Evolutionary conservation across 176 grass and related monocot genomes (phyloP).

Genomic region (Ananas comosus): DNA sequence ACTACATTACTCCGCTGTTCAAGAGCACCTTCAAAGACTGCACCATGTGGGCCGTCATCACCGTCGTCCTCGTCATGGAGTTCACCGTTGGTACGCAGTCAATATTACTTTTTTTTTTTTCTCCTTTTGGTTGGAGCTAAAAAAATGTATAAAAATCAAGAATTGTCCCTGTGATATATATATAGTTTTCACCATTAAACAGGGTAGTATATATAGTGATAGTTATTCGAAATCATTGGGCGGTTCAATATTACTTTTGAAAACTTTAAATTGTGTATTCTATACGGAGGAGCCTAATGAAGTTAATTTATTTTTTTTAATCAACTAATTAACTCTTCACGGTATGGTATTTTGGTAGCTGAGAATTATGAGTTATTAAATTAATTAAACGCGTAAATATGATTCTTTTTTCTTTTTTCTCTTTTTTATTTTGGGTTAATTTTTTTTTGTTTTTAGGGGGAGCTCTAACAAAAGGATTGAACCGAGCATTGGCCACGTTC

Average conservation of each 20-base stretch:
- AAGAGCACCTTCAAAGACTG: slow-evolving; percentile 33
- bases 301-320: too few species aligned
- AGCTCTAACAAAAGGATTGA: slow-evolving; percentile 3
- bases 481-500: background rate
- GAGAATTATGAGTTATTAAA: too few species aligned
- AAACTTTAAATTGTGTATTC: too few species aligned
- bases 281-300: too few species aligned
- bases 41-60: slow-evolving; percentile 63
- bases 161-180: background rate
- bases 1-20: slow-evolving; percentile 50
- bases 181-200: background rate
- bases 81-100: background rate
- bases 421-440: background rate
- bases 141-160: too few species aligned
- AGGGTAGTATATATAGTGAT: background rate
- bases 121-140: too few species aligned
- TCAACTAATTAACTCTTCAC: too few species aligned
- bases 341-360: too few species aligned
- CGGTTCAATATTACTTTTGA: too few species aligned
- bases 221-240: too few species aligned
- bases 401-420: too few species aligned
- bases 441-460: background rate
- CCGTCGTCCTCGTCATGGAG: slow-evolving; percentile 28
- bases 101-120: background rate
- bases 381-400: too few species aligned